phyloP scores from a whole-genome alignment of 345 rosid species.

The Litchi chinensis region DNA sequence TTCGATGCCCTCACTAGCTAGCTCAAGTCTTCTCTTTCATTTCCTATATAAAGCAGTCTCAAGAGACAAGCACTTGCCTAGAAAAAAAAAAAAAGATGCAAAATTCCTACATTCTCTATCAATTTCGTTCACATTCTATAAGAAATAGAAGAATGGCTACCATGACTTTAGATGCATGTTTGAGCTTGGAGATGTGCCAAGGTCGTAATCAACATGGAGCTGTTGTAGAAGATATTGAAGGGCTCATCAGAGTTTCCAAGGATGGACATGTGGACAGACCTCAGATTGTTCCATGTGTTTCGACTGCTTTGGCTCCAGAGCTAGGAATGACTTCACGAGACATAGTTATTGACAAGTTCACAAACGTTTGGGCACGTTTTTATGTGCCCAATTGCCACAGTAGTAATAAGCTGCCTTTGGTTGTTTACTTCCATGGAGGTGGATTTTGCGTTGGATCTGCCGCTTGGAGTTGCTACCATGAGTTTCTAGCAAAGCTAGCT shows the following conservation, averaged over 20 bases:
- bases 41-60: conserved; percentile 16
- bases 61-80: neutral
- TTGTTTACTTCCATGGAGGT: conserved; percentile 73
- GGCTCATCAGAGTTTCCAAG: conserved; percentile 62
- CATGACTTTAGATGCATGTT: conserved; percentile 26
- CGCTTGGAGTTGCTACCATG: conserved; percentile 68
- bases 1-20: neutral
- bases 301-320: conserved; percentile 39
- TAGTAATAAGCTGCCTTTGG: conserved; percentile 45
- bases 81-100: neutral
- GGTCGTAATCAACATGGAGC: conserved; percentile 39
- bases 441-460: conserved; percentile 68
- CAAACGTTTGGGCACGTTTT: conserved; percentile 66
- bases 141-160: conserved; percentile 38
- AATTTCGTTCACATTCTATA: neutral
- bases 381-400: conserved; percentile 47
- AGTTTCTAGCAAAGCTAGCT: conserved; percentile 50
- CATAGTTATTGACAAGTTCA: conserved; percentile 46
- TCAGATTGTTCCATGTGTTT: conserved; percentile 50
- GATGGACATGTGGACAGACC: conserved; percentile 73
- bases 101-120: neutral
- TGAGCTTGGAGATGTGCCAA: conserved; percentile 21
- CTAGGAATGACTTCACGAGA: conserved; percentile 55
- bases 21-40: neutral
- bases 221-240: conserved; percentile 57